phyloP scores from a whole-genome alignment of 1,284 basidiomycete species.

The Cryptococcus sp. region DNA sequence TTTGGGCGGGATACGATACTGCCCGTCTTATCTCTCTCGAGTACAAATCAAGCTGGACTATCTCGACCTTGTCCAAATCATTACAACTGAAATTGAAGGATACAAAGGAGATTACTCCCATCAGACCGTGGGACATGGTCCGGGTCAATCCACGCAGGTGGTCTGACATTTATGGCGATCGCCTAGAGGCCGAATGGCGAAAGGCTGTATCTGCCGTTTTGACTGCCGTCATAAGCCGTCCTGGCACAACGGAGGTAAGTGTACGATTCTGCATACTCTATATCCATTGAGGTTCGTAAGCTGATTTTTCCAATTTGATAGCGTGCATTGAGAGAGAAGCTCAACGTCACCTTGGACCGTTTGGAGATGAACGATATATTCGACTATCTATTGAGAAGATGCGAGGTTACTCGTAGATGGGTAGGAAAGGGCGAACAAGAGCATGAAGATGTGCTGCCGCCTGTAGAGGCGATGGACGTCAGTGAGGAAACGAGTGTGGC shows the following conservation, averaged over 20 bases:
- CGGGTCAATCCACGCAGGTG: slow-evolving; percentile 69
- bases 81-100: background rate
- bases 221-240: slow-evolving; percentile 65
- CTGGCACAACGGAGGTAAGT: slow-evolving; percentile 71
- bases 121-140: slow-evolving; percentile 1
- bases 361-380: slow-evolving; percentile 71
- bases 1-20: slow-evolving; percentile 67
- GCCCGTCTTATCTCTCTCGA: slow-evolving; percentile 59
- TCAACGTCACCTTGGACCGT: slow-evolving; percentile 69
- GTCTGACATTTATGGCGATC: slow-evolving; percentile 68
- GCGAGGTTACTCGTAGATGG: slow-evolving; percentile 16
- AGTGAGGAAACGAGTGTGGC: slow-evolving; percentile 30
- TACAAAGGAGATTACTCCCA: background rate
- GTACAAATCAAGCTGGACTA: slow-evolving; percentile 63
- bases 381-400: slow-evolving; percentile 55
- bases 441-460: slow-evolving; percentile 18
- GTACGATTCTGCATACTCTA: background rate
- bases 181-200: slow-evolving; percentile 66
- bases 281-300: background rate
- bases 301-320: slow-evolving; percentile 41
- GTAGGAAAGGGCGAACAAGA: slow-evolving; percentile 3
- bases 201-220: slow-evolving; percentile 67
- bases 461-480: slow-evolving; percentile 36
- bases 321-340: slow-evolving; percentile 67
- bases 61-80: slow-evolving; percentile 47